phyloP scores from a whole-genome alignment of 768 basidiomycete species.

The Lyophyllum shimeji region DNA sequence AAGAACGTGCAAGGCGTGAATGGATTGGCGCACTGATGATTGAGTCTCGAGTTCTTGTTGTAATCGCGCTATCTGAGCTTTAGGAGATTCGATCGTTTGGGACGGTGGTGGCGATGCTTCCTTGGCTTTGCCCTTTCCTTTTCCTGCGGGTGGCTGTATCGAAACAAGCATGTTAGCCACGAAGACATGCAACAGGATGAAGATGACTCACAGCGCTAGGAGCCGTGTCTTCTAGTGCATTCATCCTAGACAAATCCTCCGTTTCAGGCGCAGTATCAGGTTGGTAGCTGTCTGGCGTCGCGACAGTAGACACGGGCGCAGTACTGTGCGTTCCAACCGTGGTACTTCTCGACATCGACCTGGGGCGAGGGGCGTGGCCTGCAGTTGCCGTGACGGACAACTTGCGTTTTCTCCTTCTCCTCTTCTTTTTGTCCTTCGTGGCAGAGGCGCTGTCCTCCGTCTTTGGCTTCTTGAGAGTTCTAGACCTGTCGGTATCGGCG shows the following conservation, averaged over 20 bases:
- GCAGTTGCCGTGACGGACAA: slow-evolving; percentile 23
- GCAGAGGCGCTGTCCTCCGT: slow-evolving; percentile 20
- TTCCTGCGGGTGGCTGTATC: slow-evolving; percentile 27
- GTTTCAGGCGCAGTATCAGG: neutral
- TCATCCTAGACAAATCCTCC: neutral
- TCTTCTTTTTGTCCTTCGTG: slow-evolving; percentile 37
- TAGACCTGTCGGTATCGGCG: slow-evolving; percentile 20
- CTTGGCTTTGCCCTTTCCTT: slow-evolving; percentile 39
- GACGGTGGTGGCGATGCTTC: slow-evolving; percentile 22
- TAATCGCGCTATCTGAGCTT: slow-evolving; percentile 36
- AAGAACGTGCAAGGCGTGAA: neutral
- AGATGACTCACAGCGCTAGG: slow-evolving; percentile 20
- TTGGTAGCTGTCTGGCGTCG: neutral
- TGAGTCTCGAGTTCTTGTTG: slow-evolving; percentile 43
- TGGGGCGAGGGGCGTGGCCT: slow-evolving; percentile 11
- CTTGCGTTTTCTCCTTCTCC: slow-evolving; percentile 36
- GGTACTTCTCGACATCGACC: slow-evolving; percentile 16
- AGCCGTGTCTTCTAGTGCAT: slow-evolving; percentile 5
- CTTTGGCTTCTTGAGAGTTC: slow-evolving; percentile 31
- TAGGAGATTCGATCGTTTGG: slow-evolving; percentile 16
- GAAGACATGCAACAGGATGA: neutral
- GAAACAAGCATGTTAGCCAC: neutral
- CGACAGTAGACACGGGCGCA: neutral
- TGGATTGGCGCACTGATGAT: slow-evolving; percentile 30
- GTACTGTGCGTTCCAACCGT: slow-evolving; percentile 12